Evolutionary conservation across 805 yeast genomes (phyloP).

Genomic region (Candida hispaniensis): DNA sequence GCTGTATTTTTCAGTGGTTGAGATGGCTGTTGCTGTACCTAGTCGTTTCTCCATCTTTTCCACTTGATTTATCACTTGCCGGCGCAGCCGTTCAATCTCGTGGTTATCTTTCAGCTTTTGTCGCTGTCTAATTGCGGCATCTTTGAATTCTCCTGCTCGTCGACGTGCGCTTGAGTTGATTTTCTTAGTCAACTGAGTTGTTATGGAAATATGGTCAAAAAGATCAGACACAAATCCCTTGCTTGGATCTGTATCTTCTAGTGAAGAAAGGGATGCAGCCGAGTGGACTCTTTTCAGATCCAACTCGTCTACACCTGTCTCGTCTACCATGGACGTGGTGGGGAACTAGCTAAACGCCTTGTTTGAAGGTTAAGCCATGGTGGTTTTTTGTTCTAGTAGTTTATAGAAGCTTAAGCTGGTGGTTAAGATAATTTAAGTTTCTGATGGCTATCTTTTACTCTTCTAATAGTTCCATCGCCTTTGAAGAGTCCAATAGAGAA

Average conservation of each 20-base stretch:
- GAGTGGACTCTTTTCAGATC: too few relatives aligned
- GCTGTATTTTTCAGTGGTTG: constrained; percentile 61
- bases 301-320: too few relatives aligned
- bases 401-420: too few relatives aligned
- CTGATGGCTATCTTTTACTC: too few relatives aligned
- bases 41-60: constrained; percentile 26
- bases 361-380: too few relatives aligned
- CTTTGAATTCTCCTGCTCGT: constrained; percentile 13
- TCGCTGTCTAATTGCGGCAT: constrained; percentile 13
- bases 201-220: constrained; percentile 8
- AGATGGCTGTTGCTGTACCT: constrained; percentile 21
- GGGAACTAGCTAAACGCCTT: too few relatives aligned
- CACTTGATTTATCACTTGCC: constrained; percentile 23
- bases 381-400: too few relatives aligned
- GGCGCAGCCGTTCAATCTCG: constrained; percentile 27
- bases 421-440: too few relatives aligned
- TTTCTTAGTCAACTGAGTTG: constrained; percentile 12
- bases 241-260: too few relatives aligned
- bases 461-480: too few relatives aligned
- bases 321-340: too few relatives aligned
- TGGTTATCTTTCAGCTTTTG: constrained; percentile 20
- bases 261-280: constrained; percentile 14
- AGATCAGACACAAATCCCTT: constrained; percentile 13
- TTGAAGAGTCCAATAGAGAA: too few relatives aligned
- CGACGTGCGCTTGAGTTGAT: constrained; percentile 12